These are phyloP conservation scores for Melampsora americana DNA, from an alignment of 1,284 basidiomycete species.

Conservation along the genomic window DNA sequence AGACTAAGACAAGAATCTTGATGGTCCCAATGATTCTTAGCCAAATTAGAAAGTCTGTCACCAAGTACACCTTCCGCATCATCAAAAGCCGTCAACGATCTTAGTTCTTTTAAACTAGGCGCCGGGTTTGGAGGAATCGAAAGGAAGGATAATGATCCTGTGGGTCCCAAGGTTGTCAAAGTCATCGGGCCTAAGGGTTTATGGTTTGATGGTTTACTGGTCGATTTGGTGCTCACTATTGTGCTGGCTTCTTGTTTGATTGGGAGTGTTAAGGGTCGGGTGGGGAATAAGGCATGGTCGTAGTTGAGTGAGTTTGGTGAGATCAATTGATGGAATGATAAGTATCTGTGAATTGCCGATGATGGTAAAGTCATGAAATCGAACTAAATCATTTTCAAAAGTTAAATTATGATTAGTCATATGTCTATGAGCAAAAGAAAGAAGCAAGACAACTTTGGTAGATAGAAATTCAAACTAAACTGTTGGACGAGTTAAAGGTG, in stretches of 20 bases:
- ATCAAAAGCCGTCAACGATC: not conserved
- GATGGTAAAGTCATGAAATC: conserved; percentile 5
- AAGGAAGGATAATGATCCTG: not conserved
- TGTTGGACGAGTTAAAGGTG: not conserved
- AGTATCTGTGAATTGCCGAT: not conserved
- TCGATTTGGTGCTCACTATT: not conserved
- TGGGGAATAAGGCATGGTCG: not conserved
- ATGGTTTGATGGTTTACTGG: not conserved
- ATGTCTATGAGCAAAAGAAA: too few species aligned
- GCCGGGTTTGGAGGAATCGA: not conserved
- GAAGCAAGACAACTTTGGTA: too few species aligned
- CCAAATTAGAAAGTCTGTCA: not conserved
- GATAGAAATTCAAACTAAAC: not conserved
- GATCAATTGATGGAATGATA: not conserved
- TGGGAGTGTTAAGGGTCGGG: not conserved
- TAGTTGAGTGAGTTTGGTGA: not conserved
- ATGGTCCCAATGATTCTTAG: not conserved
- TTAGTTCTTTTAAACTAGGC: not conserved
- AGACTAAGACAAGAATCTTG: not conserved
- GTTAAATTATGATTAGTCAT: not conserved
- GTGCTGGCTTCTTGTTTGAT: conserved; percentile 5
- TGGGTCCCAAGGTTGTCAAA: not conserved
- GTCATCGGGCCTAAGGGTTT: not conserved
- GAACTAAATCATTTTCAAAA: not conserved
- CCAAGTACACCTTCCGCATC: conserved; percentile 13